A percentile compares a stretch with the other conserved stretches of the same genome.
phyloP scores from a whole-genome alignment of 192 early-diverging fungal species.

The Backusella australiensis region DNA sequence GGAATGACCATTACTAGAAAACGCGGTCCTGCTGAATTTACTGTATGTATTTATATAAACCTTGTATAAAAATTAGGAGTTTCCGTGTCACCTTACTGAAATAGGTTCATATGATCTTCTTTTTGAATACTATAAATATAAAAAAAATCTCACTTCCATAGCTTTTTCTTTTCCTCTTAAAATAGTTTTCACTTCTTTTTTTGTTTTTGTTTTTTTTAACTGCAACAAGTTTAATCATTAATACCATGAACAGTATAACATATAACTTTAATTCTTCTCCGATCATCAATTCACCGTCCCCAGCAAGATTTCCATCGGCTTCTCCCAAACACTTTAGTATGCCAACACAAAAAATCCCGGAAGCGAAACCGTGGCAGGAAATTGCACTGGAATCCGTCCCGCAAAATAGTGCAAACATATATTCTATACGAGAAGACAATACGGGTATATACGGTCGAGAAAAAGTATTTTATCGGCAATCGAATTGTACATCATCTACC shows the following conservation, averaged over 20 bases:
- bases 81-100: not conserved
- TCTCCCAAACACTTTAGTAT: constrained; percentile 1
- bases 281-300: not conserved
- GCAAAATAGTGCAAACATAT: not conserved
- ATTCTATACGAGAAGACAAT: not conserved
- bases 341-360: constrained; percentile 6
- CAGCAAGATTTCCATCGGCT: not conserved
- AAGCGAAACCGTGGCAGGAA: constrained; percentile 3
- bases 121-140: constrained; percentile 3
- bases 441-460: not conserved
- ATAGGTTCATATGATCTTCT: not conserved
- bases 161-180: not conserved
- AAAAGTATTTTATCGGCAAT: constrained; percentile 1
- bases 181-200: not conserved
- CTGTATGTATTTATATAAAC: not conserved
- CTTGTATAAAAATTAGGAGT: not conserved
- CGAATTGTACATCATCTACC: not conserved
- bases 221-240: not conserved
- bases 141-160: not conserved
- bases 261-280: not conserved
- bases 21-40: not conserved
- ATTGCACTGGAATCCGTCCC: constrained; percentile 5
- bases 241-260: not conserved
- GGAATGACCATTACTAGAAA: not conserved
- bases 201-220: not conserved